Base-by-base conservation (phyloP, 139 green algal genomes). In the Choricystis sp. region DNA sequence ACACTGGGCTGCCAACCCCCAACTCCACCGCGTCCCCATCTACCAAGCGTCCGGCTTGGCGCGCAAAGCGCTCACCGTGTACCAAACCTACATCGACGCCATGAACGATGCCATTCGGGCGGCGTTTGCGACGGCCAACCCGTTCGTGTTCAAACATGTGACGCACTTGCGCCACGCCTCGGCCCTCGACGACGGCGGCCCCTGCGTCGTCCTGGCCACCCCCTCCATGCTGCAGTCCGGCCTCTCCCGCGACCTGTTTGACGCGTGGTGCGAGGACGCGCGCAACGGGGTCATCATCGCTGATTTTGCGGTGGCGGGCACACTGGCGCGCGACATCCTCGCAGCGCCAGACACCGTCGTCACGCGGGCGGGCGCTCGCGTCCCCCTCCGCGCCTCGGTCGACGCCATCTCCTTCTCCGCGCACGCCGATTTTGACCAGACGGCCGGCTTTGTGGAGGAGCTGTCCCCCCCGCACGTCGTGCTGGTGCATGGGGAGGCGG, bases 401-500 rank as follows among this genome's bases (percentile, higher is more conserved):
- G 84, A 96, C 63, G 83, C 88, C 69, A 96, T 99, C 60, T 94
- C 82, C 56, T 99, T 99, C 80, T 93, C 81, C 16, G 93, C 93
- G 20, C 93, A 99, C 67, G 91, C 93, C 23, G 93, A 99, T 74
- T 99, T 87, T 70, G 72, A 86, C n/a, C 93, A 98, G 78, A 99
- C 93, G 5, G 83, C 75, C 23, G 76, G 83, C 26, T 99, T 99
- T 69, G 62, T 99, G 49, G 83, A 94, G 31, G 31, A 64, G 26
- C 73, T 97, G 28, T 59, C 66, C 63, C 89, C 91, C 21, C 81
- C 82, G 1, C 82, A 98, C 68, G 83, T 98, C 56, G 80, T 98
- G 66, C 77, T 98, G 60, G 94, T 98, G 30, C 93, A 99, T 69
- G 93, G 93, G 2, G 93, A 98, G 76, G 81, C 81, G 1, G 81